phyloP scores from a whole-genome alignment of 352 stramenopile species.

The Hyphochytrium catenoides region DNA sequence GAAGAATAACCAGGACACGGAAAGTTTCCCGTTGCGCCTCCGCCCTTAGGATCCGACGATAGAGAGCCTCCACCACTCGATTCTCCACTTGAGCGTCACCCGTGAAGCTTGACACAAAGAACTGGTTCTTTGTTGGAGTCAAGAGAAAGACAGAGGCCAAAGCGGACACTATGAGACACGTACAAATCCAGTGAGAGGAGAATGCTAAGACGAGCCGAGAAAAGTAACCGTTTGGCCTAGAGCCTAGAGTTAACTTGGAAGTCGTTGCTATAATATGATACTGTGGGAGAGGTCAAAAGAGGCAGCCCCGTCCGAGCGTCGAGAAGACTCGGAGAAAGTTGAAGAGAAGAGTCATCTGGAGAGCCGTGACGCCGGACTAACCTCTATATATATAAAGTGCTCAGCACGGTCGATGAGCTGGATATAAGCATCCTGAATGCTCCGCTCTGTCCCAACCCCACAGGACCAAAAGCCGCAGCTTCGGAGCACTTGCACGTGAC shows the following conservation, averaged over 20 bases:
- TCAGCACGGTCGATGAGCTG: conserved; percentile 53
- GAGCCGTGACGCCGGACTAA: no score
- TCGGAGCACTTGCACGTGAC: conserved; percentile 10
- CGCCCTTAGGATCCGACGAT: conserved; percentile 39
- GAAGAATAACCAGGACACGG: conserved; percentile 10
- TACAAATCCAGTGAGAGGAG: conserved; percentile 11
- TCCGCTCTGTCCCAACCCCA: conserved; percentile 43
- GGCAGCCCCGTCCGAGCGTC: no score
- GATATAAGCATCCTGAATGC: conserved; percentile 69
- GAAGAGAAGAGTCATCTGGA: no score
- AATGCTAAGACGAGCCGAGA: not conserved
- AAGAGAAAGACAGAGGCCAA: conserved; percentile 9
- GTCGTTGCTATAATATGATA: no score
- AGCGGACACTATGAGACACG: conserved; percentile 12
- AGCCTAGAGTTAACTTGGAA: no score
- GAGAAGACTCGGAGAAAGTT: no score
- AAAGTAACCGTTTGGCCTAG: no score
- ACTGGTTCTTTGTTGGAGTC: conserved; percentile 39
- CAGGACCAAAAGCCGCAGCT: conserved; percentile 38
- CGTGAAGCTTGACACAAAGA: conserved; percentile 59
- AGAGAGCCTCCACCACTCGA: conserved; percentile 44
- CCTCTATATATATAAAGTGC: conserved; percentile 74
- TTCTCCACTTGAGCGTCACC: conserved; percentile 49
- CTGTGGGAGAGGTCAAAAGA: no score
- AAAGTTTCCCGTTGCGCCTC: conserved; percentile 41